Evolutionary conservation across 352 stramenopile species (phyloP).

Genomic region (Pythium sp.): DNA sequence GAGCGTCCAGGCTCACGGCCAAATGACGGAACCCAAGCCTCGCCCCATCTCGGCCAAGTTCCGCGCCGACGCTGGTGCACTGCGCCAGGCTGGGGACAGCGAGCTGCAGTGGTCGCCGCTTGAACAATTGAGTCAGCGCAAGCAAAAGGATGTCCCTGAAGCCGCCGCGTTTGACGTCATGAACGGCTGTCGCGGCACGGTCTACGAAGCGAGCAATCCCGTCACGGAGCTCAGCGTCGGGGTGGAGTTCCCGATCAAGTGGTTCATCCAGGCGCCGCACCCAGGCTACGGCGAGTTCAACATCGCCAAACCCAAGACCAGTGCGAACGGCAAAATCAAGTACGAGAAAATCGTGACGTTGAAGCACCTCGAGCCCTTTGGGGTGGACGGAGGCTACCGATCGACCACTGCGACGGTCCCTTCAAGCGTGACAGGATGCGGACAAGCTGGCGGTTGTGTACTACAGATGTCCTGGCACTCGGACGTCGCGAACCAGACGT

Average conservation of each 20-base stretch:
- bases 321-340: slow-evolving; percentile 37
- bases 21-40: slow-evolving; percentile 21
- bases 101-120: slow-evolving; percentile 50
- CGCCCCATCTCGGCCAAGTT: slow-evolving; percentile 33
- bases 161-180: slow-evolving; percentile 53
- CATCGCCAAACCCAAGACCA: slow-evolving; percentile 51
- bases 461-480: slow-evolving; percentile 69
- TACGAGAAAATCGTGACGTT: slow-evolving; percentile 38
- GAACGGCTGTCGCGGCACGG: slow-evolving; percentile 55
- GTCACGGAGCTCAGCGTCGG: slow-evolving; percentile 40
- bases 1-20: slow-evolving; percentile 20
- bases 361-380: slow-evolving; percentile 42
- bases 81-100: slow-evolving; percentile 43
- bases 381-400: slow-evolving; percentile 25
- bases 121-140: slow-evolving; percentile 46
- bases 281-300: slow-evolving; percentile 51
- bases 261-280: slow-evolving; percentile 53
- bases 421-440: slow-evolving; percentile 39
- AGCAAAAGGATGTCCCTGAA: slow-evolving; percentile 35
- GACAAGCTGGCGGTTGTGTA: slow-evolving; percentile 37
- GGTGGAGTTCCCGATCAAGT: slow-evolving; percentile 42
- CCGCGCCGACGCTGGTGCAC: slow-evolving; percentile 31
- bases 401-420: slow-evolving; percentile 37
- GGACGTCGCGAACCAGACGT: slow-evolving; percentile 55
- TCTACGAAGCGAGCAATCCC: slow-evolving; percentile 42